A percentile compares a stretch with the other conserved stretches of the same genome.
Conservation (phyloP, 192 early-diverging fungal genomes). For the Jimgerdemannia lactiflua region DNA sequence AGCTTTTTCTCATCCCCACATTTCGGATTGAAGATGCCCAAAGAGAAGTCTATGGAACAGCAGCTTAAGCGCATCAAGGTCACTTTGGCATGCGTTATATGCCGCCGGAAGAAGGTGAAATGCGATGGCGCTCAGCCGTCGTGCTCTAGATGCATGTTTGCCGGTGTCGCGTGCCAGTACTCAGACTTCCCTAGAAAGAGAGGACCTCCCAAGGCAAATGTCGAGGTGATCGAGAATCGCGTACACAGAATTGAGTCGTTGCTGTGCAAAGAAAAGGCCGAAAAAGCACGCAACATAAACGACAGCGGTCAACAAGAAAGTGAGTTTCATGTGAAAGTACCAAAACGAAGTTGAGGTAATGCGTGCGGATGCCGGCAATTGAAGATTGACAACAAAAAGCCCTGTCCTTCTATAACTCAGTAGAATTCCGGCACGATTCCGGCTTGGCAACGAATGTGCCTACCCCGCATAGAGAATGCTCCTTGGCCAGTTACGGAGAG, state of each 20-base stretch:
- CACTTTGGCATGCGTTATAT: constrained; percentile 36
- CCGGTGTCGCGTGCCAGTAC: constrained; percentile 52
- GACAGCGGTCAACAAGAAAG: neutral
- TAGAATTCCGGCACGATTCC: no score
- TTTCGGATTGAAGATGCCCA: neutral
- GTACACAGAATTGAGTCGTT: constrained; percentile 70
- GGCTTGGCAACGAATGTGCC: no score
- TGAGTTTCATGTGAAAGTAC: neutral
- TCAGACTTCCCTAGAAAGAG: constrained; percentile 42
- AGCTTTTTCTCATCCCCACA: no score
- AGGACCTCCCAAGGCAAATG: constrained; percentile 81
- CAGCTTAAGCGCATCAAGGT: constrained; percentile 26
- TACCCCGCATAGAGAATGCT: no score
- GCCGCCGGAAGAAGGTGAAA: constrained; percentile 81
- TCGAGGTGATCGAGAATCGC: constrained; percentile 75
- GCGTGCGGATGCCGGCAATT: no score
- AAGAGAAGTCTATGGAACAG: neutral
- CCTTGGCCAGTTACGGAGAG: no score
- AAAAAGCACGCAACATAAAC: constrained; percentile 5
- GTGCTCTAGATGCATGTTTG: constrained; percentile 72
- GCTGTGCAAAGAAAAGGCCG: constrained; percentile 21
- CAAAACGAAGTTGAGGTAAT: neutral
- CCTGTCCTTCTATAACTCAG: no score
- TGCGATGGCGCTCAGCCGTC: constrained; percentile 67
- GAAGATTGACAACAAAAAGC: no score